Evolutionary conservation across 176 grass and related monocot species (phyloP).

Genomic region (Ampelocalamus luodianensis): DNA sequence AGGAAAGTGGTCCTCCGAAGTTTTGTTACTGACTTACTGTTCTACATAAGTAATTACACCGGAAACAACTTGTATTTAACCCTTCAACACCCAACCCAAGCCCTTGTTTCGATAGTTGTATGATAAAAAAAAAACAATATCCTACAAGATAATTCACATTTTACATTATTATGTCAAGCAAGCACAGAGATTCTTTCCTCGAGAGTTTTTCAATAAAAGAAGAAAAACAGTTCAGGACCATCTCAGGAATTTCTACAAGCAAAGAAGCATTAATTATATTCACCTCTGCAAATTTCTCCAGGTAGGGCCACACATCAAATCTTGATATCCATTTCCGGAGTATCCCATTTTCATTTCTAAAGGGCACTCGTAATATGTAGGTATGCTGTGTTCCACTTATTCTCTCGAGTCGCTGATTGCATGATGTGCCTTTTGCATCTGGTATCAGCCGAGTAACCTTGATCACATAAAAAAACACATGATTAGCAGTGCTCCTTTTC

Average conservation of each 20-base stretch:
- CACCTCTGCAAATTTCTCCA: conserved; percentile 84
- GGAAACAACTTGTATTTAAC: not conserved
- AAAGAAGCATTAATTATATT: conserved; percentile 39
- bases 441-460: conserved; percentile 97
- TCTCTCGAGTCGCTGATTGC: conserved; percentile 89
- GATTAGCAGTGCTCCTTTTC: not conserved
- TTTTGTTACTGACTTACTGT: not conserved
- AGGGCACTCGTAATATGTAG: conserved; percentile 81
- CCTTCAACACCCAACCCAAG: not conserved
- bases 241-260: conserved; percentile 11
- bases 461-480: conserved; percentile 33
- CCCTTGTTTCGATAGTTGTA: not conserved
- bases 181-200: not conserved
- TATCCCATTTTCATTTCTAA: conserved; percentile 81
- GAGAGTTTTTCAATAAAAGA: not conserved
- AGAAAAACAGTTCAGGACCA: not conserved
- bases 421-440: conserved; percentile 88
- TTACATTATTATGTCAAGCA: conserved; percentile 8
- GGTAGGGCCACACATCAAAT: conserved; percentile 97
- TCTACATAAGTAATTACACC: not conserved
- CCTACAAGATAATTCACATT: conserved; percentile 25
- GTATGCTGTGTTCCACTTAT: conserved; percentile 84
- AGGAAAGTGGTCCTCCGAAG: not conserved
- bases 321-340: conserved; percentile 91
- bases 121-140: not conserved